Evolutionary conservation across 805 yeast genomes (phyloP), one percentile per base, ranked within the genome.

Genomic region (Tetrapisispora namnaoensis): DNA sequence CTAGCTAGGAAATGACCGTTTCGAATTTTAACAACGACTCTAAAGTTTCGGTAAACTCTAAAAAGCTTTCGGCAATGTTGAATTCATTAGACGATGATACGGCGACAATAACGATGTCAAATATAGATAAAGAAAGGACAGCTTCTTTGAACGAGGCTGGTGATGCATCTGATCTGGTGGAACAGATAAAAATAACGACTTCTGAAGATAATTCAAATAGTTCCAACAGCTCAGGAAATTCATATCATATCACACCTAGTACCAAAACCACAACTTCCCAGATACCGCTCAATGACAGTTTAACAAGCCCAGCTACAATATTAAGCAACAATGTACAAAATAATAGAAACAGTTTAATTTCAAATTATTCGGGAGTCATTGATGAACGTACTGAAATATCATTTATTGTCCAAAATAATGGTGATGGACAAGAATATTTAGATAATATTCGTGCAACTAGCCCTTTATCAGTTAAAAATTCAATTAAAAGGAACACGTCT

Each of bases 381-480:
- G 62, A 62, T 38, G 67, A 63, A 42, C 67, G 66, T 27, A 59
- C 63, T 10, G 65, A 58, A 22, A 56, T 62, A 1, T 60, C 66
- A 2, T 62, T 57, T 42, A 52, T 63, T 3, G 63, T 60, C 13
- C 50, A 55, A 41, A 59, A 20, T 4, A 44, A 40, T 34, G 21
- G 20, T 37, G 41, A 35, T 47, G 49, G 18, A 50, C 55, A 27
- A 51, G 41, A 51, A 27, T 53, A 48, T 24, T 39, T 51, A 4
- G 40, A 13, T 16, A 20, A 32, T 10, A 32, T 39, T 8, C 18
- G 20, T 9, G 22, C 37, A 7, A 21, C n/a, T 14, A 17, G 28
- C 3, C n/a, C 42, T 22, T 2, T 18, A 2, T 18, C 44, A 9
- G 24, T 36, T 30, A 18, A 34, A 30, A 27, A 27, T 38, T 37